These are phyloP conservation scores for Pleurozium schreberi DNA, from an alignment of 225 moss, liverwort and hornwort genomes.

Conservation along the genomic window DNA sequence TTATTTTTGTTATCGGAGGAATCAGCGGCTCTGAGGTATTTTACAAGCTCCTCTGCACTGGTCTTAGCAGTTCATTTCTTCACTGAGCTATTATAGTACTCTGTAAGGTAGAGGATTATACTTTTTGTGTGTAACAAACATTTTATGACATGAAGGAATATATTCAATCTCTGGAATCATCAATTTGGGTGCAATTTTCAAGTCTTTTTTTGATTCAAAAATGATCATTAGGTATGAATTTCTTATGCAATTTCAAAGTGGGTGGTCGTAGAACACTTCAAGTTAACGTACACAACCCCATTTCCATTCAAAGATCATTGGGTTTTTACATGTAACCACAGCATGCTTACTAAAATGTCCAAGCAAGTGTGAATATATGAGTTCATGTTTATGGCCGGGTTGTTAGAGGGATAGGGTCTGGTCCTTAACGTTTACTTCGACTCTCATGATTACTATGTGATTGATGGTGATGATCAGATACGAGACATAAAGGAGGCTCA, in stretches of 20 bases:
- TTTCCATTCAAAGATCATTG: background rate
- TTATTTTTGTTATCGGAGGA: constrained; percentile 83
- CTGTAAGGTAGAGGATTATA: background rate
- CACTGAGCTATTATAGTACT: background rate
- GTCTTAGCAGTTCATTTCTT: background rate
- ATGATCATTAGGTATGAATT: background rate
- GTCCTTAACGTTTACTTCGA: background rate
- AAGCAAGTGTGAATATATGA: background rate
- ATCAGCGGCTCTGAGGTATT: constrained; percentile 81
- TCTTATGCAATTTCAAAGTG: background rate
- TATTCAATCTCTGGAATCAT: background rate
- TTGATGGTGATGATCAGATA: constrained; percentile 35
- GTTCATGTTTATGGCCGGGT: background rate
- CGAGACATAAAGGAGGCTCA: constrained; percentile 82
- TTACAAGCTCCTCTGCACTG: background rate
- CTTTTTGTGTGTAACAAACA: background rate
- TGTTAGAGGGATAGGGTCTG: background rate
- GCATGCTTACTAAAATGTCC: background rate
- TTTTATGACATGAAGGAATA: background rate
- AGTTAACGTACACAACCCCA: background rate
- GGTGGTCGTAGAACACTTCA: background rate
- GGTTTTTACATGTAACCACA: background rate
- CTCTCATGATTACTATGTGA: background rate
- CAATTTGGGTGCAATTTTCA: background rate
- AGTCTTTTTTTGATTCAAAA: background rate